A percentile compares a stretch with the other conserved stretches of the same genome.
Conservation (phyloP, 805 yeast species). For the Nakazawaea wyomingensis region DNA sequence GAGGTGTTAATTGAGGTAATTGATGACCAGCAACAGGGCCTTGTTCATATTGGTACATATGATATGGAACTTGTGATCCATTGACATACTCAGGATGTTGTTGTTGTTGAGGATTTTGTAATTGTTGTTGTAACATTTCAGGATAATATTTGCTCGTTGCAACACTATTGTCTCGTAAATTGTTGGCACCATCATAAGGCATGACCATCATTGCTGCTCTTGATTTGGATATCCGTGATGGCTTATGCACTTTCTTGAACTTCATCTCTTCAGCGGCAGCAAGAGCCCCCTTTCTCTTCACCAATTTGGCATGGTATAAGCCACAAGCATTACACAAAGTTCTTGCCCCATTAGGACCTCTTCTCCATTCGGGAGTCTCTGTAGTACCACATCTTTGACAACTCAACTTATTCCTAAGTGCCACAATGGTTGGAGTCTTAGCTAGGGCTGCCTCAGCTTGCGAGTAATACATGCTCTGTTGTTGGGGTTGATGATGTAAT, state of each 20-base stretch:
- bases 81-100: background rate
- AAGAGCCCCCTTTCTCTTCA: constrained; percentile 52
- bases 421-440: background rate
- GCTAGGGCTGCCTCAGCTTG: background rate
- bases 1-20: background rate
- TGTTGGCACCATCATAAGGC: background rate
- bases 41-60: background rate
- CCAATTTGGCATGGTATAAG: constrained; percentile 62
- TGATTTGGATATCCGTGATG: background rate
- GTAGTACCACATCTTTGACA: constrained; percentile 36
- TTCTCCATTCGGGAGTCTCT: constrained; percentile 80
- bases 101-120: constrained; percentile 5
- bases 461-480: background rate
- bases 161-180: background rate
- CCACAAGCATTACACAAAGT: constrained; percentile 86
- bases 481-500: background rate
- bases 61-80: background rate
- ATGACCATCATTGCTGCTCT: background rate
- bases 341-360: constrained; percentile 74
- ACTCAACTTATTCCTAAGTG: constrained; percentile 5
- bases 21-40: background rate
- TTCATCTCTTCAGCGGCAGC: constrained; percentile 44
- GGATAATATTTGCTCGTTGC: constrained; percentile 5
- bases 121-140: constrained; percentile 5
- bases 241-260: constrained; percentile 9